Evolutionary conservation across 192 early-diverging fungal genomes (phyloP), one percentile per base, ranked within the genome.

Genomic region (Podila minutissima): DNA sequence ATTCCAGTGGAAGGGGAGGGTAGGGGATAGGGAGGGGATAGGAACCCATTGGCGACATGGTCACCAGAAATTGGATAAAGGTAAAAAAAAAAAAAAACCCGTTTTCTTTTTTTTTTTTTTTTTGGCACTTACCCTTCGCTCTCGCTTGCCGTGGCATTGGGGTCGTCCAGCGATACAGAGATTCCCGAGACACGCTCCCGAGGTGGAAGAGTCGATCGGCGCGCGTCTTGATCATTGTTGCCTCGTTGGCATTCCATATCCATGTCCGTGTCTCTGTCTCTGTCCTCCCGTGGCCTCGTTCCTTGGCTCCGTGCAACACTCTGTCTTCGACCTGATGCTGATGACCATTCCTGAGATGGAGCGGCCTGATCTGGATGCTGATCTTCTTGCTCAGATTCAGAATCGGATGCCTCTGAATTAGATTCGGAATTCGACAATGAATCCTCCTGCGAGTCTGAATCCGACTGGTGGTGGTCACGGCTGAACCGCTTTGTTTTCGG

Each of bases 71-170:
- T 17, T 17, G 15, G 0, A 46, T 4, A 46, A 46, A 46, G 0
- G 15, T 46, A 17, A 13, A 46, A 46, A 46, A 46, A 3, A 46
- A 46, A 13, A 46, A 46, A n/a, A n/a, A 41, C 9, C 5, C 6
- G 38, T 41, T 41, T 41, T 11, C 38, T 41, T 41, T 41, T 41
- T n/a, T n/a, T n/a, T n/a, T n/a, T 12, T 2, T 41, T 12, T 29
- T 29, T 29, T 29, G 1, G 22, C 5, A 28, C 55, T 60, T 60
- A 60, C 59, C 59, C 59, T 60, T 60, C 59, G 17, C 59, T 60
- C 28, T 60, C 59, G 28, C 59, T 60, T 17, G 59, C 59, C 7
- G 59, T 60, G 59, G 59, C 59, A 31, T 60, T 60, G 26, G 59
- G 6, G 28, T 60, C 59, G 15, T 60, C 59, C 15, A 60, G 31